Evolutionary conservation across 2,329 filamentous ascomycete species (phyloP).

Genomic region (Colletotrichum falcatum): DNA sequence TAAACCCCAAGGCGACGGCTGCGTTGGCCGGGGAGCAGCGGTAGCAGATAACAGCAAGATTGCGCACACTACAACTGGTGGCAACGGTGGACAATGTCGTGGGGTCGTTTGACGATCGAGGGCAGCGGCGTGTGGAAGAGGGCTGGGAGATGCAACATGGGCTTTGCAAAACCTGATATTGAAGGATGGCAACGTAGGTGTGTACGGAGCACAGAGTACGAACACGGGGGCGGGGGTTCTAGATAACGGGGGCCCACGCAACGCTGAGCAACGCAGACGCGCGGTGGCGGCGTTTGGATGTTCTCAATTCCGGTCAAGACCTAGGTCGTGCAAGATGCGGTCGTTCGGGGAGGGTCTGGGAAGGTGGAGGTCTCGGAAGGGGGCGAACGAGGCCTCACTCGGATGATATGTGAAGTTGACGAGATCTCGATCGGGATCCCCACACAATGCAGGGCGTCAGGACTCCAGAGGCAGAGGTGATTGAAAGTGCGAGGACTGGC

Average conservation of each 20-base stretch:
- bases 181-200: background rate
- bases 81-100: background rate
- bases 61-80: background rate
- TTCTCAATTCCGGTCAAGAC: slow-evolving; percentile 5
- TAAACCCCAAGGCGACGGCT: background rate
- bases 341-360: background rate
- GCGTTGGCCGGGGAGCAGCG: background rate
- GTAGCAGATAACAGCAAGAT: background rate
- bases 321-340: background rate
- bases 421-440: slow-evolving; percentile 34
- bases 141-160: background rate
- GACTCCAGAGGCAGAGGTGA: slow-evolving; percentile 7
- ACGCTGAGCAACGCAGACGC: slow-evolving; percentile 26
- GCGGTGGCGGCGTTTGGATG: slow-evolving; percentile 4
- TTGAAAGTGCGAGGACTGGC: slow-evolving; percentile 2
- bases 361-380: slow-evolving; percentile 3
- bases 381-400: slow-evolving; percentile 11
- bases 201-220: background rate
- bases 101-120: background rate
- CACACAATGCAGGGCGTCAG: slow-evolving; percentile 33
- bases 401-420: slow-evolving; percentile 21
- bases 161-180: slow-evolving; percentile 19
- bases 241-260: slow-evolving; percentile 10
- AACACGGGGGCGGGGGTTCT: background rate
- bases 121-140: background rate